Base-by-base conservation (phyloP, 176 grass and related monocot genomes). In the Chrysopogon serrulatus region DNA sequence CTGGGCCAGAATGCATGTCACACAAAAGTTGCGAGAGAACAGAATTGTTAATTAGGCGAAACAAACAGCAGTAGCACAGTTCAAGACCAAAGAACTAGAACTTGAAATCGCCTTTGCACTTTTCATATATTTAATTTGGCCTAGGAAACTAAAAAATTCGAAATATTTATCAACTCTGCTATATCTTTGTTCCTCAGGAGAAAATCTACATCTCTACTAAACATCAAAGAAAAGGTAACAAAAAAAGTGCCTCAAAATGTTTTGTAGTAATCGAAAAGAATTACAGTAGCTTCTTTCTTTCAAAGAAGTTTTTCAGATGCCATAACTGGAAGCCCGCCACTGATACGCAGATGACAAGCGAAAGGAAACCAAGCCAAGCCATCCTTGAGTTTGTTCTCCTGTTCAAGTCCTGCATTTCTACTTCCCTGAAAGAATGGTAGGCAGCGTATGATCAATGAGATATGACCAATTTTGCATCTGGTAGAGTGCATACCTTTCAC, bases 331-430 rank as follows among this genome's bases (percentile, higher is more conserved):
- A 71, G 40, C 91, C 89, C 5, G 88, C 87, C 47, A 97, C 94
- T 31, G 91, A 97, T 10, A 90, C 54, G 63, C 91, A 91, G 71
- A 97, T 84, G 68, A 62, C 47, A 4, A 97, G 85, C 66, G 94
- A 97, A 36, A 93, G 76, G 64, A 97, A 91, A 83, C 94, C 84
- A 12, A 97, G 74, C 87, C 91, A 92, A 73, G 84, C 78, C 87
- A 94, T 97, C 76, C 89, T 83, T 43, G 91, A 84, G 65, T 86
- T 97, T 16, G 86, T 94, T 79, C 82, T 90, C 68, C 87, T 94
- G 89, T 97, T 97, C 83, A 97, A 45, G 27, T 92, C 87, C 65
- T 97, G 94, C 94, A 97, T 97, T 66, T 97, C 91, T 68, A 73
- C 79, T 81, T 97, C 94, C 85, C 94, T 94, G 57, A n/a, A 90